A percentile compares a stretch with the other conserved stretches of the same genome.
These are phyloP conservation scores for Mycena sanguinolenta DNA, from an alignment of 768 basidiomycete genomes.

Conservation along the genomic window DNA sequence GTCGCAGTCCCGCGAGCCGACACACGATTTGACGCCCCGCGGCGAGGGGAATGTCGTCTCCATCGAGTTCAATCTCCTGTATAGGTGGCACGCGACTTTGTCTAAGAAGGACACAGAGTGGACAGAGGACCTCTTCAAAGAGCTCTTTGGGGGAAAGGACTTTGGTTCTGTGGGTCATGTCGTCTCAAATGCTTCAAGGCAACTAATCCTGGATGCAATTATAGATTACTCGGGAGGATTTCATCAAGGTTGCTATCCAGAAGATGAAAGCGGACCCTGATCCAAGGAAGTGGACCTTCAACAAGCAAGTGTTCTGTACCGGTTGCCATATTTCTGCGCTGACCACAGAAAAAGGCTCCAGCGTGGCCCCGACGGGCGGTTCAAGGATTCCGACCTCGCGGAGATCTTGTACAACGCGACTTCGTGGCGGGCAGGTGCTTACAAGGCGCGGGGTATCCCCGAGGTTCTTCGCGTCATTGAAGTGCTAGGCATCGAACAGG, in stretches of 20 bases:
- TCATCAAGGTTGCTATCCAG: slow-evolving; percentile 50
- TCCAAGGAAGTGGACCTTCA: slow-evolving; percentile 68
- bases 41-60: slow-evolving; percentile 85
- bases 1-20: slow-evolving; percentile 52
- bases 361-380: slow-evolving; percentile 67
- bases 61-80: slow-evolving; percentile 79
- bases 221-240: slow-evolving; percentile 54
- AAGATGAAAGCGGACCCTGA: slow-evolving; percentile 47
- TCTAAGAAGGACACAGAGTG: slow-evolving; percentile 68
- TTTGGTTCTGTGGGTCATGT: slow-evolving; percentile 51
- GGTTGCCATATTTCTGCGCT: background rate
- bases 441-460: slow-evolving; percentile 78
- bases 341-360: slow-evolving; percentile 53
- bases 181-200: background rate
- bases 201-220: background rate
- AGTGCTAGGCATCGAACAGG: slow-evolving; percentile 76
- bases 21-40: slow-evolving; percentile 68
- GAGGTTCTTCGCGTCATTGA: slow-evolving; percentile 76
- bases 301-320: slow-evolving; percentile 51
- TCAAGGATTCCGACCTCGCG: slow-evolving; percentile 75
- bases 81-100: slow-evolving; percentile 77
- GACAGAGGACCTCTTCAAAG: slow-evolving; percentile 62
- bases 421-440: slow-evolving; percentile 69
- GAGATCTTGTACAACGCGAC: slow-evolving; percentile 74
- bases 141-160: slow-evolving; percentile 57